Evolutionary conservation across 345 rosid genomes (phyloP), one percentile per base, ranked within the genome.

Genomic region (Hirschfeldia incana): DNA sequence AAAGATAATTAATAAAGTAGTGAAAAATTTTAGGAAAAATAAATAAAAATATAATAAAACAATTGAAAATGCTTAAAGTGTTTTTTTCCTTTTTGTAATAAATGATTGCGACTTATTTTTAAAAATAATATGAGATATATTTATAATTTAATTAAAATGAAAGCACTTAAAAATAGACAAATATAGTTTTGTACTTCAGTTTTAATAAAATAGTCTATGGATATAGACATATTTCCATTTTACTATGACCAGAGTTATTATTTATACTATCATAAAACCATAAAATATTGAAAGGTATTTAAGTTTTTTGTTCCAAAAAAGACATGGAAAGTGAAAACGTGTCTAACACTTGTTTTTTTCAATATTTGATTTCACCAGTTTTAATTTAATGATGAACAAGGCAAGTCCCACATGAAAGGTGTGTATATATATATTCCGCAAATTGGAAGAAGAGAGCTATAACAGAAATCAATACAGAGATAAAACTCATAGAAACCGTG

Each of bases 371-470:
- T 29, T 16, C 63, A 51, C 44, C 29, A 69, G 5, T 3, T 68
- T 32, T 49, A 61, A 33, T 69, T 59, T 21, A 49, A 66, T 62
- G 11, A 33, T 34, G 16, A 27, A 62, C 33, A 33, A 16, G 64
- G 58, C 49, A 36, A 8, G 53, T 44, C 58, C 42, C 13, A 70
- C 70, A 16, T 37, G 11, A 15, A 5, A 34, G 21, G 34, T 51
- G 57, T 49, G 8, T 29, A 29, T 46, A 11, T 69, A 69, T 76
- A 69, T 60, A 76, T 69, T 76, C 51, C 37, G 11, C 36, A 46
- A 21, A 42, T 1, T 8, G 28, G 37, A 69, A 13, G 53, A 76
- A 76, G 53, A 69, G 55, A 61, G 60, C 63, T 69, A 76, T 39
- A 64, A 16, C 37, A 37, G 72, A 65, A 65, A 65, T 46, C 66